Evolutionary conservation across 768 basidiomycete genomes (phyloP).

Genomic region (Leccinum disarticulatum): DNA sequence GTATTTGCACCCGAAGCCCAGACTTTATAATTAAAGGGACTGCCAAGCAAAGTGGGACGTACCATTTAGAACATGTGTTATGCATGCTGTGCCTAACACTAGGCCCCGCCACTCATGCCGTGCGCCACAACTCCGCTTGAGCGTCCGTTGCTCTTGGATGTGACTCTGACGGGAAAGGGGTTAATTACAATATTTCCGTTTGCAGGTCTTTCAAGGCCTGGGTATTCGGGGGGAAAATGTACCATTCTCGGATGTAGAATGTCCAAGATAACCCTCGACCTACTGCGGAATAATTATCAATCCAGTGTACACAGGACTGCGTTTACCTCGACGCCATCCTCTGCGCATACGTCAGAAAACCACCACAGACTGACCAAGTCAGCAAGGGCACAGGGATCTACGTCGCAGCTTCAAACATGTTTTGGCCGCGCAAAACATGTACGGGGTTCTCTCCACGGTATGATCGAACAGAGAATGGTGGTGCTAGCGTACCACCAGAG

Average conservation of each 20-base stretch:
- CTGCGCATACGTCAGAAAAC: neutral
- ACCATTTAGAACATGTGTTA: neutral
- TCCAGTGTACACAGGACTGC: neutral
- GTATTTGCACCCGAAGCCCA: neutral
- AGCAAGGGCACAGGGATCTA: neutral
- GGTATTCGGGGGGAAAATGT: neutral
- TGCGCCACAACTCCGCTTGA: neutral
- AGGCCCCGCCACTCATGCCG: neutral
- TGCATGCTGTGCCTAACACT: slow-evolving; percentile 3
- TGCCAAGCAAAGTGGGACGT: slow-evolving; percentile 10
- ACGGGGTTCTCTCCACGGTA: neutral
- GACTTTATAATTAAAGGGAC: neutral
- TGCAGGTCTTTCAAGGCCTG: neutral
- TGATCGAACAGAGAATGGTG: neutral
- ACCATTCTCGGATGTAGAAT: neutral
- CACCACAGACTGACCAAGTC: neutral
- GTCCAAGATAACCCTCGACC: neutral
- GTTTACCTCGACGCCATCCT: slow-evolving; percentile 8
- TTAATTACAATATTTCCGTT: neutral
- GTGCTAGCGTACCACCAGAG: neutral
- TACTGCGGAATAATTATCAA: neutral
- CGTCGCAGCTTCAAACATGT: neutral
- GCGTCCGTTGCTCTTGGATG: slow-evolving; percentile 1
- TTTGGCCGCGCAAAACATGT: neutral
- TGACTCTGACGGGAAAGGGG: neutral